Conservation (phyloP, 176 grass and related monocot species). For the Eragrostis curvula region DNA sequence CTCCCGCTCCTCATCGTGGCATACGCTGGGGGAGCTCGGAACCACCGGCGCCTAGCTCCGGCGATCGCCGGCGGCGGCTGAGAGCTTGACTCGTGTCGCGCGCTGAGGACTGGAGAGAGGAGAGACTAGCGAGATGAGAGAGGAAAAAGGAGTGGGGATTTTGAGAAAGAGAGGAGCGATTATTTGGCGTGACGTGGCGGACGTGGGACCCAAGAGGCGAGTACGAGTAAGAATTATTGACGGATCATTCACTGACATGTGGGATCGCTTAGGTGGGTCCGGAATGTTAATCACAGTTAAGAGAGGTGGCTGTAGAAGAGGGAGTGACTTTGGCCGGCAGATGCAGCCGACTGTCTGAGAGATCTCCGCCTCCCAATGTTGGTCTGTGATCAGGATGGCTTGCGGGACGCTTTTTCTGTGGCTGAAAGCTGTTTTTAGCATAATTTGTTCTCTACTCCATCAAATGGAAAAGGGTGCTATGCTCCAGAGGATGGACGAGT, state of each 20-base stretch:
- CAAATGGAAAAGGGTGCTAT: not conserved
- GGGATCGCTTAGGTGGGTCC: not conserved
- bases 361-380: constrained; percentile 47
- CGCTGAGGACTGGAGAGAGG: constrained; percentile 13
- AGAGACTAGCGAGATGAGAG: not conserved
- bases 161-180: constrained; percentile 10
- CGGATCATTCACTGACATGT: not conserved
- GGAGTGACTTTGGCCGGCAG: not conserved
- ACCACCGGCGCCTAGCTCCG: not conserved
- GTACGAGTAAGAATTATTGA: too few species aligned
- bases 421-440: not conserved
- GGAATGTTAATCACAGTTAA: accelerated
- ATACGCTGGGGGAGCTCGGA: not conserved
- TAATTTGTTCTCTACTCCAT: not conserved
- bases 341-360: constrained; percentile 30
- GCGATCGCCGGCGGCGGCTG: constrained; percentile 43
- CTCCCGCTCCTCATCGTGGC: constrained; percentile 43
- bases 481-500: not conserved
- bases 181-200: constrained; percentile 50
- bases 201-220: constrained; percentile 35
- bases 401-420: constrained; percentile 1
- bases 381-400: constrained; percentile 29
- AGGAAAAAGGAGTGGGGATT: constrained; percentile 28
- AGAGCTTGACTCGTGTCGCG: constrained; percentile 33
- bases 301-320: not conserved